Base-by-base conservation (phyloP, 2,329 filamentous ascomycete species). In the Penicillium sp. region DNA sequence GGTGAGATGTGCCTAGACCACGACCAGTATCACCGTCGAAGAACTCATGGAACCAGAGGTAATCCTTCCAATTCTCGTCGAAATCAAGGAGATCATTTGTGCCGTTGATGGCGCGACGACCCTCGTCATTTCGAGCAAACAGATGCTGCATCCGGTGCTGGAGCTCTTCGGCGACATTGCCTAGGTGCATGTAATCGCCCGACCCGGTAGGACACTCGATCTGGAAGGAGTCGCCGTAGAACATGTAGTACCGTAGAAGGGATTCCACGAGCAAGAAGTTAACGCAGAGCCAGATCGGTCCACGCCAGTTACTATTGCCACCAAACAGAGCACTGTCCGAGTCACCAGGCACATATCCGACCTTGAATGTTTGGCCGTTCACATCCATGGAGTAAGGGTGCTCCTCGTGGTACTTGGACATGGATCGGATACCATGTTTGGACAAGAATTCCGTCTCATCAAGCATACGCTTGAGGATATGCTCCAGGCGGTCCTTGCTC, bases 221-320 rank as follows among this genome's bases (percentile, higher is more conserved):
- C 73, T 96, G 84, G 67, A 97, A 85, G 13, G 85, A 83, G 52
- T 89, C 88, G 54, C 93, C 93, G 68, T 97, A 97, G 79, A 96
- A 97, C 75, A 97, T 88, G 77, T 91, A 95, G 79, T 96, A 97
- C 26, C 93, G 84, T 65, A 96, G 89, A n/a, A 97, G 82, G 6
- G 92, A 93, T 72, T 97, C 93, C 33, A 97, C 88, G 12, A 97
- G 82, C 46, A 97, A 76, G 76, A 96, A 97, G 75, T 97, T 97
- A 75, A 96, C 91, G 56, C 91, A 94, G 42, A 97, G 81, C 93
- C 93, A 97, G 62, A 96, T 93, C 0, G 94, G 93, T 4, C 89
- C 93, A 75, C 93, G 85, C 93, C 93, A 97, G 74, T 97, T 97
- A 72, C 91, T 96, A 81, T 97, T 97, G 60, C 93, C 93, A 46